These are phyloP conservation scores for Synchytrium microbalum DNA, from an alignment of 371 early-diverging fungal genomes.

Conservation along the genomic window DNA sequence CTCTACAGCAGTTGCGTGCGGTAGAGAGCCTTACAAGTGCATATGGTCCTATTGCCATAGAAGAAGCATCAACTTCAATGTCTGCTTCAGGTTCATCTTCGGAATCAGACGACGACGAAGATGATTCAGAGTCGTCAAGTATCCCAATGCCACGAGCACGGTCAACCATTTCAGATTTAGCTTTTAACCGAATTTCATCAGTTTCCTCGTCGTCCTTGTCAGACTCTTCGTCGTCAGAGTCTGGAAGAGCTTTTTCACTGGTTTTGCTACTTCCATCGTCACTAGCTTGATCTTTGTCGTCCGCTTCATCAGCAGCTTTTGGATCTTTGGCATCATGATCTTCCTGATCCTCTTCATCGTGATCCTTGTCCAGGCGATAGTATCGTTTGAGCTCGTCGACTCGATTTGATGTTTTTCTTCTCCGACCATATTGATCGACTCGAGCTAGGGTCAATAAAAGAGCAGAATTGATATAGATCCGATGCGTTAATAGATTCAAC, in stretches of 20 bases:
- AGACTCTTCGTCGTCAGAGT: slow-evolving; percentile 23
- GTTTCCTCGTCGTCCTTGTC: slow-evolving; percentile 25
- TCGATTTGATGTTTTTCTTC: slow-evolving; percentile 10
- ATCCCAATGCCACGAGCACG: slow-evolving; percentile 82
- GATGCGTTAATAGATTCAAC: not conserved
- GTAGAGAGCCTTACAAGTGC: slow-evolving; percentile 5
- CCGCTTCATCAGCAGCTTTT: slow-evolving; percentile 11
- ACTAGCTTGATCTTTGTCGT: slow-evolving; percentile 16
- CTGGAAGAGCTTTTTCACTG: slow-evolving; percentile 7
- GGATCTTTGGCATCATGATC: slow-evolving; percentile 9
- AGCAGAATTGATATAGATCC: slow-evolving; percentile 8
- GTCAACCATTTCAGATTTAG: slow-evolving; percentile 33
- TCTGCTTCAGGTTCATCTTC: slow-evolving; percentile 40
- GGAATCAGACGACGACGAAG: slow-evolving; percentile 44
- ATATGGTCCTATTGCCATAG: slow-evolving; percentile 5
- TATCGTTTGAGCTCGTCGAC: slow-evolving; percentile 31
- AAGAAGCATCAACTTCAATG: slow-evolving; percentile 15
- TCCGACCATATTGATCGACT: slow-evolving; percentile 87
- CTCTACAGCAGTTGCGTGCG: slow-evolving; percentile 20
- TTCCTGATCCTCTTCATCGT: slow-evolving; percentile 17
- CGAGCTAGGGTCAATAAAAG: slow-evolving; percentile 39
- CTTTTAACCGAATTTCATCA: slow-evolving; percentile 34
- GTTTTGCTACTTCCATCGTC: slow-evolving; percentile 45
- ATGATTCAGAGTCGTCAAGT: slow-evolving; percentile 56
- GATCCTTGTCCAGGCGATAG: slow-evolving; percentile 47